Evolutionary conservation across 2,329 filamentous ascomycete species (phyloP).

Genomic region (Cladosporium halotolerans): DNA sequence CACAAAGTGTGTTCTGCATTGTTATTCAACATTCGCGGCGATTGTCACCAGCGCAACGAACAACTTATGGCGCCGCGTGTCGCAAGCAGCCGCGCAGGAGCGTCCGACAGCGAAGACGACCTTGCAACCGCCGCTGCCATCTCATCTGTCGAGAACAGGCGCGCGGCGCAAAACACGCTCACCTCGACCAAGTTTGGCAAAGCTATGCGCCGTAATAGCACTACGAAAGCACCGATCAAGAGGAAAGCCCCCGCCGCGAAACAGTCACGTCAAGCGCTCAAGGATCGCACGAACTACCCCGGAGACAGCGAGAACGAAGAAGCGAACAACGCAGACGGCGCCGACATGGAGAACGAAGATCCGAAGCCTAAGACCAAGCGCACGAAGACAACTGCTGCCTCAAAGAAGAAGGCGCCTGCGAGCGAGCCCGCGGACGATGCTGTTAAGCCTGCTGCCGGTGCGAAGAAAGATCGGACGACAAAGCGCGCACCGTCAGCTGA

Average conservation of each 20-base stretch:
- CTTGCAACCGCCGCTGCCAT: conserved; percentile 17
- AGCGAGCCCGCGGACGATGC: conserved; percentile 11
- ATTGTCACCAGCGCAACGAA: not conserved
- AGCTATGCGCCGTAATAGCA: conserved; percentile 33
- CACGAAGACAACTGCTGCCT: conserved; percentile 20
- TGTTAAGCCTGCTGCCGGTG: conserved; percentile 13
- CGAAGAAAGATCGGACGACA: conserved; percentile 22
- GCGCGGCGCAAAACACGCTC: conserved; percentile 18
- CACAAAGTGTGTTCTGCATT: not conserved
- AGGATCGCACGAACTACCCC: conserved; percentile 33
- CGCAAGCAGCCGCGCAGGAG: conserved; percentile 15
- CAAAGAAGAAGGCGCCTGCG: conserved; percentile 20
- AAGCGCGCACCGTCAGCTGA: conserved; percentile 30
- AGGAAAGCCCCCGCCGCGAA: conserved; percentile 32
- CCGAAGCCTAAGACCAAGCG: conserved; percentile 27
- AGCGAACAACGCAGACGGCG: conserved; percentile 40
- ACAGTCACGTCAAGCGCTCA: conserved; percentile 35
- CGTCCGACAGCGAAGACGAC: conserved; percentile 21
- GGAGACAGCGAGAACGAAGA: conserved; percentile 33
- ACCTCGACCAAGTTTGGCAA: conserved; percentile 32
- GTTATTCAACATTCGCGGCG: not conserved
- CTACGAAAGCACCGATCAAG: conserved; percentile 32
- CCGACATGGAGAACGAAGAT: conserved; percentile 14
- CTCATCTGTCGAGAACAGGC: conserved; percentile 17
- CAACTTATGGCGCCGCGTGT: conserved; percentile 3